phyloP scores from a whole-genome alignment of 768 basidiomycete species.

The Grammothele lineata region DNA sequence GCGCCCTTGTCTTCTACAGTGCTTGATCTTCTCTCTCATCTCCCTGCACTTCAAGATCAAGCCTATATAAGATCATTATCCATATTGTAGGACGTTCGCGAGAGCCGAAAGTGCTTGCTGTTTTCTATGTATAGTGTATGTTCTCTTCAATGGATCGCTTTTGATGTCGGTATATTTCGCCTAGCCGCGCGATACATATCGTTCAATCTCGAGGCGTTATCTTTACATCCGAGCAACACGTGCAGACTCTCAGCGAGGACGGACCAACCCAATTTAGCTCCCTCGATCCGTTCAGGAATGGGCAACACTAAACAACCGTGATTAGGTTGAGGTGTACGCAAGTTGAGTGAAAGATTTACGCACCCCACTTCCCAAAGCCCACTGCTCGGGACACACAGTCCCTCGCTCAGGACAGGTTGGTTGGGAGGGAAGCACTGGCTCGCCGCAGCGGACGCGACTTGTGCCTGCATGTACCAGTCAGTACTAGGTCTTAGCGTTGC shows the following conservation, averaged over 20 bases:
- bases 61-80: slow-evolving; percentile 65
- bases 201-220: too few species aligned
- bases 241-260: too few species aligned
- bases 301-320: too few species aligned
- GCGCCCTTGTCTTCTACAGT: slow-evolving; percentile 54
- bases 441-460: slow-evolving; percentile 13
- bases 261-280: too few species aligned
- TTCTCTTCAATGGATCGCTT: not conserved
- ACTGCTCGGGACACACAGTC: slow-evolving; percentile 10
- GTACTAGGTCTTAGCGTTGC: too few species aligned
- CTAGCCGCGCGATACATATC: too few species aligned
- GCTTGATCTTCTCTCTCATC: slow-evolving; percentile 96
- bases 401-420: slow-evolving; percentile 12
- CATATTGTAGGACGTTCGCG: not conserved
- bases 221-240: too few species aligned
- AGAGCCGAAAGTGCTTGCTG: not conserved
- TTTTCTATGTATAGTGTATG: not conserved
- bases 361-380: slow-evolving; percentile 17
- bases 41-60: slow-evolving; percentile 99
- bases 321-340: too few species aligned
- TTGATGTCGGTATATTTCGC: too few species aligned
- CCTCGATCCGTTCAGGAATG: too few species aligned
- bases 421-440: slow-evolving; percentile 18
- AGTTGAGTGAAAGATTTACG: not conserved
- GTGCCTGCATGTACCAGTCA: slow-evolving; percentile 6